Base-by-base conservation (phyloP, 73 alveolate genomes). In the Tetrahymena borealis region DNA sequence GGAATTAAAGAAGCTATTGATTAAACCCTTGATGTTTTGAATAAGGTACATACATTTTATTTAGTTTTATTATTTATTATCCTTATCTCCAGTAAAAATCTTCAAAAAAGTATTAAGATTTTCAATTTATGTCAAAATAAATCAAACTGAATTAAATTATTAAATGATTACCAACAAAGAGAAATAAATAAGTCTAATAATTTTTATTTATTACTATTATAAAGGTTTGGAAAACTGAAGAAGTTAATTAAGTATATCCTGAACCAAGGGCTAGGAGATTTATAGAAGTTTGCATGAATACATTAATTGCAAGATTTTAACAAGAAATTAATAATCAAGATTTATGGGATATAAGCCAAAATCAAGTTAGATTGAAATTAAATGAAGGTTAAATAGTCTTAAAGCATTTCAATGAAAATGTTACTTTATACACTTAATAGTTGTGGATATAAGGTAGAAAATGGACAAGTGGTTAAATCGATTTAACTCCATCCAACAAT, bases 1-100 rank as follows among this genome's bases (percentile, higher is more conserved):
- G 78, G 78, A 38, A 79, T 93, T 36, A 33, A 38, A 40, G 95
- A 93, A 78, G 39, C 91, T 9, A 40, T 93, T 38, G 95, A 93
- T 32, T 36, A 93, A 90, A 93, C 95, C 7, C 39, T 93, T n/a
- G 39, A 31, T 12, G 43, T 90, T 39, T 40, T 93, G 77, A 93
- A 93, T 85, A 91, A 93, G n/a, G 41, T 93, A 39, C 38, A 12
- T 37, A 15, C 91, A 10, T n/a, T 33, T 31, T 24, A 91, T n/a
- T n/a, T n/a, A n/a, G n/a, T n/a, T n/a, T n/a, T n/a, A n/a, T n/a
- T n/a, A n/a, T n/a, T n/a, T n/a, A n/a, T n/a, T n/a, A n/a, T n/a
- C n/a, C n/a, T n/a, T n/a, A n/a, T n/a, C n/a, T n/a, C n/a, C n/a
- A n/a, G n/a, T n/a, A n/a, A n/a, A n/a, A n/a, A n/a, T n/a, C n/a